Evolutionary conservation across 352 stramenopile genomes (phyloP), one percentile per base, ranked within the genome.

Genomic region (Thalassiosira pacifica): DNA sequence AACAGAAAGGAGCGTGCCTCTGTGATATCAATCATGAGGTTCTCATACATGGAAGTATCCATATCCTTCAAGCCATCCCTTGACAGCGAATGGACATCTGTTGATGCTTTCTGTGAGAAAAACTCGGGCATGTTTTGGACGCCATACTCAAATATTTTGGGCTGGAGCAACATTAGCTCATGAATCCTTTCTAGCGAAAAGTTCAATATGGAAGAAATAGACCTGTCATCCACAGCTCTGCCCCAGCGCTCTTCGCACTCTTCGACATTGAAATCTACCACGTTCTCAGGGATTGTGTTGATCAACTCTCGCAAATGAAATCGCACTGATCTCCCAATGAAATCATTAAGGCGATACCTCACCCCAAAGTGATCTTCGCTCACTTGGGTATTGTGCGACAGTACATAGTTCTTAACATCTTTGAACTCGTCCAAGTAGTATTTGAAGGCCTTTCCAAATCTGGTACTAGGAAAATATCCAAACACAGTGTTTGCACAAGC

Each of bases 141-240:
- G 26, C 67, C 68, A 60, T 77, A 18, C 29, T 81, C 53, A 61
- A 84, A 84, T 0, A 84, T 34, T 24, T 77, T 34, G 16, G 53
- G 29, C 10, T 75, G 31, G 2, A 11, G 2, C 31, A 42, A 27
- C 31, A 68, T 59, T 18, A 88, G 78, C n/a, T 84, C 73, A 70
- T 88, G 22, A 60, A 88, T 70, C 52, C 74, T 83, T 74, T 88
- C 82, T 16, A 88, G 59, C 13, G 82, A 71, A 57, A 81, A 88
- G 52, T 84, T 88, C 19, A 88, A 59, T 8, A 88, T 80, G 10
- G 82, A 88, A 5, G 82, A 88, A 16, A 88, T 82, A 32, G 74
- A 84, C 42, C 82, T 37, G 68, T 88, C 82, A 27, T 83, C 82
- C 2, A 88, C 82, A 4, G 76, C 82, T 40, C 75, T 65, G 16